Evolutionary conservation across 2,329 filamentous ascomycete genomes (phyloP).

Genomic region (Fusarium zealandicum): DNA sequence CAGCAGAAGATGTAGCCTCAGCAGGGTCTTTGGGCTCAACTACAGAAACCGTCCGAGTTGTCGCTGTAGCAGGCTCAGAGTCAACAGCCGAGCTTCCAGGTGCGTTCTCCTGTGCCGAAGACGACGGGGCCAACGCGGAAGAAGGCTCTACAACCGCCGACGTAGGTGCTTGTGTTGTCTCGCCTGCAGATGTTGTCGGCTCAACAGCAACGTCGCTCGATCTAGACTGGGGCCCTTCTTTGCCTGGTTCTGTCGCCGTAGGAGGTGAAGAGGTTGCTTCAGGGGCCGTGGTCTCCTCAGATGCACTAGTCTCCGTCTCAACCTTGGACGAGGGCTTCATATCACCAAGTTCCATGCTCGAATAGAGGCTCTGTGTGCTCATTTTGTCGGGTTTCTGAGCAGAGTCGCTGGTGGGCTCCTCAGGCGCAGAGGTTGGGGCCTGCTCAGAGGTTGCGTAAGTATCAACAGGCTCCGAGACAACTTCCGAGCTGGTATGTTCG

Average conservation of each 20-base stretch:
- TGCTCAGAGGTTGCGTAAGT: constrained; percentile 1
- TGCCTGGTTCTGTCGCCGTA: constrained; percentile 1
- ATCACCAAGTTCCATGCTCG: constrained; percentile 37
- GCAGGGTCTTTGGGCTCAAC: constrained; percentile 22
- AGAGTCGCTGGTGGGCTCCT: constrained; percentile 7
- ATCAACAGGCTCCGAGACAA: background rate
- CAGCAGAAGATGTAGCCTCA: constrained; percentile 9
- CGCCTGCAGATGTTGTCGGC: constrained; percentile 13
- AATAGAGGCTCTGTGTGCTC: constrained; percentile 10
- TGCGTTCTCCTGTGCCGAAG: background rate
- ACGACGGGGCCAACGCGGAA: constrained; percentile 7
- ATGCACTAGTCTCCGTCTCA: constrained; percentile 10
- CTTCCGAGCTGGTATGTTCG: constrained; percentile 6
- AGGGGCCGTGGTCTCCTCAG: constrained; percentile 19
- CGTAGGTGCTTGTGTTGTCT: constrained; percentile 15
- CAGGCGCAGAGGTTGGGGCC: constrained; percentile 8
- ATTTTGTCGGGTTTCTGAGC: constrained; percentile 19
- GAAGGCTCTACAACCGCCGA: constrained; percentile 13
- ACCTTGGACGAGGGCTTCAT: constrained; percentile 26
- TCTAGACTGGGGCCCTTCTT: constrained; percentile 7
- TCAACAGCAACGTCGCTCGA: constrained; percentile 11
- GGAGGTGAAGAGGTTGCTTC: constrained; percentile 10
- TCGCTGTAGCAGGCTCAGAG: constrained; percentile 11
- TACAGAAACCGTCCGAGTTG: constrained; percentile 29
- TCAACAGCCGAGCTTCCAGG: constrained; percentile 7